Evolutionary conservation across 2,329 filamentous ascomycete genomes (phyloP), one percentile per base, ranked within the genome.

Genomic region (Rhexocercosporidium sp.): DNA sequence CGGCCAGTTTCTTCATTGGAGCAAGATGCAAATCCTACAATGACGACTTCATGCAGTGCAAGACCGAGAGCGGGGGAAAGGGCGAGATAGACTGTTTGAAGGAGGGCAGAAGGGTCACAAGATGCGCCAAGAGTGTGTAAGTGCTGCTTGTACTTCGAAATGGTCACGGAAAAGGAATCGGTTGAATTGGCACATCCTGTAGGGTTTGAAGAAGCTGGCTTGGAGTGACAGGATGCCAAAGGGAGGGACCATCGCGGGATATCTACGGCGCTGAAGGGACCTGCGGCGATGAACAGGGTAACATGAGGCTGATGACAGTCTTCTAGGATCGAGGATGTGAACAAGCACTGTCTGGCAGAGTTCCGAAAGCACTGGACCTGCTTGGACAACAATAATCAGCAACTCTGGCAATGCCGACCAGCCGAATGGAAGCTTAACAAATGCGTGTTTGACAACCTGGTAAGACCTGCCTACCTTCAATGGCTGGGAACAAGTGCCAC

Each of bases 41-140:
- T 82, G 96, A 99, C 85, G 96, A 99, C 83, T 99, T 92, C 84
- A 99, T 99, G 95, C 92, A 97, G 85, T 99, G 96, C 91, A 99
- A 99, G 90, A 92, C 88, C 74, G 94, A 97, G 83, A 90, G 93
- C 76, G 91, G 92, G 70, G 96, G 96, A 76, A 89, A 88, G 81
- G 96, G 94, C 80, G 96, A 99, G 85, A 81, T 96, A 71, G 93
- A 97, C 74, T 99, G 96, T 83, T 83, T 99, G 87, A 95, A 93
- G 86, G 96, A 99, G 84, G 96, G 96, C 66, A 88, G 96, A 80
- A 92, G 96, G 81, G 96, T 99, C 70, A 99, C 96, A 75, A 89
- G 96, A 83, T 99, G 96, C 85, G 96, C 96, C 67, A 90, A 92
- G 75, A 97, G 93, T 82, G 96, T 99, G 93, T 97, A 91, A 76